Evolutionary conservation across 208 protist genomes (phyloP).

Genomic region (Crithidia bombi): DNA sequence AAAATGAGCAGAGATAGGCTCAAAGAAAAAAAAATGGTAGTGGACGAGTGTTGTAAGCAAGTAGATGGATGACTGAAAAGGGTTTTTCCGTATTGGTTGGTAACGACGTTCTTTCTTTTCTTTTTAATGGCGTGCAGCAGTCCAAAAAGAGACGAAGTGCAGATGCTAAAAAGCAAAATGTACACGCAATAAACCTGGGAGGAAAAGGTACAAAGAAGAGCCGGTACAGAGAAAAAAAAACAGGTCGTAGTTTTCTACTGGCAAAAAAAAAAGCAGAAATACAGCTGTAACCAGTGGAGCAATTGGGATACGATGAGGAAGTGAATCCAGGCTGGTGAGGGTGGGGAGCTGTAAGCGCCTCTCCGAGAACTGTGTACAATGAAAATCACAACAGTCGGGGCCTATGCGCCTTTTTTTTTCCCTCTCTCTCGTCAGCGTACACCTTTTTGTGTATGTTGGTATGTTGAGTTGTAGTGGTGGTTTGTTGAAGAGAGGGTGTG

Average conservation of each 20-base stretch:
- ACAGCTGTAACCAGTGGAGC: no score
- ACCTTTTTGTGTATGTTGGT: not conserved
- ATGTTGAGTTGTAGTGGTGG: not conserved
- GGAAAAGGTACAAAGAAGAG: not conserved
- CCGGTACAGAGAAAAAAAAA: not conserved
- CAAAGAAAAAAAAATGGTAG: conserved; percentile 17
- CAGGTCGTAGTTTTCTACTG: no score
- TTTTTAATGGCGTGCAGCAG: not conserved
- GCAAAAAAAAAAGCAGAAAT: not conserved
- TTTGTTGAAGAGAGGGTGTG: no score
- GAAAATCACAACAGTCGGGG: no score
- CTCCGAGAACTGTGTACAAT: no score
- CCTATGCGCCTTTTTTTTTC: not conserved
- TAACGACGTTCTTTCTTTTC: conserved; percentile 2
- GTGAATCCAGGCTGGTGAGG: no score
- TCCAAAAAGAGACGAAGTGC: conserved; percentile 8
- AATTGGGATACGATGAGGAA: no score
- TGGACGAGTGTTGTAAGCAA: not conserved
- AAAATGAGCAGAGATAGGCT: conserved; percentile 4
- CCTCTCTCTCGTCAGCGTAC: not conserved
- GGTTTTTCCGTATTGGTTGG: no score
- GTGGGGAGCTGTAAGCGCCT: no score
- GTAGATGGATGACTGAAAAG: no score
- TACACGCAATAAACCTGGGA: not conserved
- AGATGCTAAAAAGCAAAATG: conserved; percentile 6